A percentile compares a stretch with the other conserved stretches of the same genome.
Evolutionary conservation across 106 monocot species (phyloP).

Genomic region (Amphibolis antarctica): DNA sequence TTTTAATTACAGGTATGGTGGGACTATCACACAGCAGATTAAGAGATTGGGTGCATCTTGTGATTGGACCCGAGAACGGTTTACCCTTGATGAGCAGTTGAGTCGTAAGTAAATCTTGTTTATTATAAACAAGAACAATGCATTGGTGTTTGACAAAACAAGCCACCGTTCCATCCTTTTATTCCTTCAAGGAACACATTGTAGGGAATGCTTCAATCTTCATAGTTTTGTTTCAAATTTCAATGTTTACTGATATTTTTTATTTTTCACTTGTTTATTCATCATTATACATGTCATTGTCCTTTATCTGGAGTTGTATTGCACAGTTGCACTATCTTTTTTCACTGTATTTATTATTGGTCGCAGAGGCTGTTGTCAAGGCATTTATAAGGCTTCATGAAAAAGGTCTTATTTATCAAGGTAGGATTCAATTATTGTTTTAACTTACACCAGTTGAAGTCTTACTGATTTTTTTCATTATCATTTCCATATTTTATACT

Average conservation of each 20-base stretch:
- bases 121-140: neutral
- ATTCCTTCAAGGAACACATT: no score
- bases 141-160: neutral
- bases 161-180: no score
- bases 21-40: conserved; percentile 79
- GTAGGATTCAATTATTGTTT: conserved; percentile 17
- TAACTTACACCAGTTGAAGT: neutral
- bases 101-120: conserved; percentile 51
- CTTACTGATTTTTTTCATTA: neutral
- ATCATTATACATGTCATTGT: neutral
- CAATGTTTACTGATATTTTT: no score
- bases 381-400: conserved; percentile 94
- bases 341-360: neutral
- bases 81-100: conserved; percentile 93
- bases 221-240: no score
- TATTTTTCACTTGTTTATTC: neutral
- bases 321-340: neutral
- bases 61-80: conserved; percentile 90
- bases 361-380: conserved; percentile 83
- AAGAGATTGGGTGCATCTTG: conserved; percentile 97
- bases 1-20: conserved; percentile 62
- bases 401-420: conserved; percentile 94
- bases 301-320: neutral
- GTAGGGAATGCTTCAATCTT: no score
- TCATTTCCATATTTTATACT: no score